Evolutionary conservation across 208 protist species (phyloP), one percentile per base, ranked within the genome.

Genomic region (Crithidia expoeki): DNA sequence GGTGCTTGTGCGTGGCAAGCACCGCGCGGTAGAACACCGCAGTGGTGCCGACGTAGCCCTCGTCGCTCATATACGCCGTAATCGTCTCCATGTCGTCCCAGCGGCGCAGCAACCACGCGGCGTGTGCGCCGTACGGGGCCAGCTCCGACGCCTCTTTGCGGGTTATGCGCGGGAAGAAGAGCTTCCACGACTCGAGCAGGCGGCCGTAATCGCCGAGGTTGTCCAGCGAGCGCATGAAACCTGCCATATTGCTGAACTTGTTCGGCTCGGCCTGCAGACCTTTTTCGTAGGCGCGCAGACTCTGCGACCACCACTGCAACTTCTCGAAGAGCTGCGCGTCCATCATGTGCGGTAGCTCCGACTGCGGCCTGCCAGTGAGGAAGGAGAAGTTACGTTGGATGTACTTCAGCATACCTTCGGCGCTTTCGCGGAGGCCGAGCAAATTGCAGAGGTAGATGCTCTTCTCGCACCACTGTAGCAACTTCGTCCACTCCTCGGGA

Each of bases 361-460:
- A 86, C 21, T 71, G 79, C 32, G 79, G 77, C 66, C 84, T 73
- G 9, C 89, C 90, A 16, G 90, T 93, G 56, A 96, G 72, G 56
- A 90, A 84, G 21, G 80, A 88, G 67, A 96, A 95, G 72, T 98
- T 92, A 53, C 87, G 72, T 78, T 97, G 85, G 40, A 98, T 97
- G 72, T 98, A 99, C 61, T 93, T 91, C 11, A 99, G 86, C 32
- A 99, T 93, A 59, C 98, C 98, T 74, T 95, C 89, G 0, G 98
- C 98, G 44, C 98, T 99, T 77, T 99, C 98, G 10, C 97, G 93
- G 72, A 98, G 98, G 40, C 98, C 96, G 19, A 99, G 85, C 61
- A 99, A 85, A 83, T 99, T 99, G 78, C 98, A 99, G 46, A 99
- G 94, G 71, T 95, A 95, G 73, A 99, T 99, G 72, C 83, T 87